Base-by-base conservation (phyloP, 2,329 filamentous ascomycete species). In the Microdochium trichocladiopsis region DNA sequence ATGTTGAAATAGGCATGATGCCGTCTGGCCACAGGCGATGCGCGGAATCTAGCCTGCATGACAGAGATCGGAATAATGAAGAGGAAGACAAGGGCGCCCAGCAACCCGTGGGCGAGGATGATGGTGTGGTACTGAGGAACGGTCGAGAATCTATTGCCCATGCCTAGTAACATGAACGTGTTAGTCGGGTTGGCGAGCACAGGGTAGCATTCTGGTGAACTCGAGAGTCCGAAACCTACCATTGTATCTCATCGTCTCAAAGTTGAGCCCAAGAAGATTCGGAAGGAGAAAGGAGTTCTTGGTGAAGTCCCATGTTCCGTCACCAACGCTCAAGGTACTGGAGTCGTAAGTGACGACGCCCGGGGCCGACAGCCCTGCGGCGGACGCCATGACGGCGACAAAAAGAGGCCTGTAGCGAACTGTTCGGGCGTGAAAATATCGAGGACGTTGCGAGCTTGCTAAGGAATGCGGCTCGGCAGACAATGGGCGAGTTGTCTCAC, bases 231-330 rank as follows among this genome's bases (percentile, higher is more conserved):
- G 28, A 31, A 8, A 31, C 14, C 28, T 72, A 90, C 87, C 89
- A 79, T 94, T 94, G 71, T 90, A 91, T 65, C 79, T 83, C 84
- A 89, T 92, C 5, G 88, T 92, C 49, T 86, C 86, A 66, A 90
- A 89, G 65, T 91, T 89, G 57, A 90, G 70, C 9, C 87, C 88
- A 61, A 85, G 75, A 47, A 94, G 72, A 63, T 91, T 91, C 33
- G 89, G 89, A 50, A 94, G 72, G 51, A 94, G 72, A 65, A 93
- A 94, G 18, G 80, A 84, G 63, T 92, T 90, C 65, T 86, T 86
- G 54, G 78, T 76, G 53, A 86, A 86, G 62, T 92, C 86, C 88
- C 89, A 94, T 31, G 89, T 93, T 22, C 89, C 89, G 65, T 93
- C 89, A 56, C 88, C 88, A 16, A 93, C 88, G 52, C 75, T 77